Evolutionary conservation across 192 early-diverging fungal genomes (phyloP).

Genomic region (Rhizoclosmatium globosum): DNA sequence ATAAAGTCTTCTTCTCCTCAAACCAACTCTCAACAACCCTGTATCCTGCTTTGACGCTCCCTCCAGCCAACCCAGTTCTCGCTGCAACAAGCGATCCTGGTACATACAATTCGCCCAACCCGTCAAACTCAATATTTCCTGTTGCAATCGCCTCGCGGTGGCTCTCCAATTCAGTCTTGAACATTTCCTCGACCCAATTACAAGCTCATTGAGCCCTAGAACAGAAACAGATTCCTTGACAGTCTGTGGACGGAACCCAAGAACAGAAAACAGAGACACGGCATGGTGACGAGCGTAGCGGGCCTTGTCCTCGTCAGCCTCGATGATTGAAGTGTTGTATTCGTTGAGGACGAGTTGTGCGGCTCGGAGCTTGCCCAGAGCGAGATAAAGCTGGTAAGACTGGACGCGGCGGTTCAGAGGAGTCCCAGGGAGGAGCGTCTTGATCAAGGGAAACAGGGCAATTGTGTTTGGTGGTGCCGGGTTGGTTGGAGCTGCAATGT

Average conservation of each 20-base stretch:
- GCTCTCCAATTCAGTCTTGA: slow-evolving; percentile 29
- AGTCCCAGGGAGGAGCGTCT: slow-evolving; percentile 12
- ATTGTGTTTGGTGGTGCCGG: not conserved
- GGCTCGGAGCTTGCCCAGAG: slow-evolving; percentile 37
- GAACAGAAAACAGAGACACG: slow-evolving; percentile 20
- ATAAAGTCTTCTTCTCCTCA: slow-evolving; percentile 50
- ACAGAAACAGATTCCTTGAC: slow-evolving; percentile 30
- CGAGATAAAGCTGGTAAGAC: slow-evolving; percentile 17
- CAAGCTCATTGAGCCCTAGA: slow-evolving; percentile 46
- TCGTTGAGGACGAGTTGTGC: slow-evolving; percentile 23
- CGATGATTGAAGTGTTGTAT: slow-evolving; percentile 13
- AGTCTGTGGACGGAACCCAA: slow-evolving; percentile 44
- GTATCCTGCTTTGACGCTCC: slow-evolving; percentile 37
- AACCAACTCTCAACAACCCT: slow-evolving; percentile 43
- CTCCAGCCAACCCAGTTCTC: slow-evolving; percentile 41
- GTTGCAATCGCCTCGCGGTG: slow-evolving; percentile 35
- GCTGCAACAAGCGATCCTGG: slow-evolving; percentile 48
- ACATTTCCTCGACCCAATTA: slow-evolving; percentile 40
- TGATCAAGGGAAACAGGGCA: slow-evolving; percentile 25
- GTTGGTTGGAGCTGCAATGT: no score
- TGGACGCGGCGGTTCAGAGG: slow-evolving; percentile 25
- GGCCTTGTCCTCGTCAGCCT: not conserved
- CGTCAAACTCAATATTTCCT: slow-evolving; percentile 48
- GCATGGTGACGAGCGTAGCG: slow-evolving; percentile 41
- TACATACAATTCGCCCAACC: slow-evolving; percentile 47